Base-by-base conservation (phyloP, 129 eudicot species). In the Chrysanthemum seticuspe region DNA sequence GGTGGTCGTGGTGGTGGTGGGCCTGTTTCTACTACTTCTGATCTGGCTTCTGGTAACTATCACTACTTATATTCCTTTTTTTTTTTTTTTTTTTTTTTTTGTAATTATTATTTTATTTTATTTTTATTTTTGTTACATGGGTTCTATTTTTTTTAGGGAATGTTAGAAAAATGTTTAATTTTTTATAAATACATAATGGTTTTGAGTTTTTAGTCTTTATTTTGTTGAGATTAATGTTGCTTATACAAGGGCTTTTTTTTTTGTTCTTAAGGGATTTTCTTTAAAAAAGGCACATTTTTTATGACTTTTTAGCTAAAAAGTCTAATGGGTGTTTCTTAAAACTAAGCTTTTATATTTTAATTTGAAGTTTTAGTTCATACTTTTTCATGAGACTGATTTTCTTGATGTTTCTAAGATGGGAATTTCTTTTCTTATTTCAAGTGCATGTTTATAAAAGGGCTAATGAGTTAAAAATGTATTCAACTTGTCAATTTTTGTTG, bases 1-100 rank as follows among this genome's bases (percentile, higher is more conserved):
- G 79, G 78, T 18, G 84, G 87, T 27, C 80, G 80, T 65, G 78
- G 91, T 62, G 83, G 78, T 57, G 83, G 86, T 65, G 85, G 85
- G 29, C 92, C 89, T 70, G 80, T 84, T 25, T 87, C 97, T 47
- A 68, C 94, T 64, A 79, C 89, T 76, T 90, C 97, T 85, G 97
- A 87, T 90, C 95, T 90, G 83, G 97, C 83, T 62, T 85, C 97
- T 75, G 97, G 97, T 90, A 85, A 74, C 55, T 29, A 62, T 15
- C 59, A 52, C 56, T 36, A 15, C 36, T 59, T 23, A 48, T 48
- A 76, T 81, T 6, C 14, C 45, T 61, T 61, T 29, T 10, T 23
- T 13, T 74, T 57, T 5, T 1, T 62, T 12, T 14, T 18, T 61
- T 61, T 29, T 10, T 23, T 13, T 74, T 57, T 5, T 1, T 62